Evolutionary conservation across 202 grass and related monocot genomes (phyloP), one percentile per base, ranked within the genome.

Genomic region (Panicum virgatum): DNA sequence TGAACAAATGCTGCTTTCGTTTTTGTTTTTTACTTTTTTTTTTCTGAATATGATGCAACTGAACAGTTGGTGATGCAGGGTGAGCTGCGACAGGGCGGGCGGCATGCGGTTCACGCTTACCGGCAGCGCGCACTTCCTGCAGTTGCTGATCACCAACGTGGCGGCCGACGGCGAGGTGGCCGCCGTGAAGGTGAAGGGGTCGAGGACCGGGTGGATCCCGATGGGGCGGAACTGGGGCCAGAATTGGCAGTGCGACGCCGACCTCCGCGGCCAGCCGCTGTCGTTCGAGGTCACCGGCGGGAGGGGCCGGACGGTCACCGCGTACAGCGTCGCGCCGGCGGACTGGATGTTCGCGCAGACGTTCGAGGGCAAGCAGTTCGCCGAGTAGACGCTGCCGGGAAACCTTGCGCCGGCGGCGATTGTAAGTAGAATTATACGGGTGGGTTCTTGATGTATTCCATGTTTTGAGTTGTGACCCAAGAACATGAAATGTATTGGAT

Each of bases 161-260:
- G 96, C 87, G 4, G 87, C 87, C 0, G 83, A 90, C 36, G 96
- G 96, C 6, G 89, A 93, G 80, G 85, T 99, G 6, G 37, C 43
- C 3, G 89, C 89, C 12, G 87, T 99, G 52, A 99, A 99, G 85
- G 91, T 99, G 58, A 99, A 96, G 60, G 96, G 96, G 15, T 89
- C 85, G 9, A 82, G 50, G 72, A 99, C 93, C 0, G 96, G 93
- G 39, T 99, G 97, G 93, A 96, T 99, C 19, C 91, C 90, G 0
- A 96, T 99, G 97, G 93, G 89, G 38, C 83, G 93, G 59, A 99
- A 96, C 87, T 96, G 93, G 97, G 97, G 97, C 7, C 93, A 96
- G 93, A 99, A 92, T 45, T 99, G 97, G 97, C 93, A 99, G 38
- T 99, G 97, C 50, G 83, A 90, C 46, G 91, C 91, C 11, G 91